phyloP scores from a whole-genome alignment of 2,329 filamentous ascomycete genomes.

The Shiraia bambusicola region DNA sequence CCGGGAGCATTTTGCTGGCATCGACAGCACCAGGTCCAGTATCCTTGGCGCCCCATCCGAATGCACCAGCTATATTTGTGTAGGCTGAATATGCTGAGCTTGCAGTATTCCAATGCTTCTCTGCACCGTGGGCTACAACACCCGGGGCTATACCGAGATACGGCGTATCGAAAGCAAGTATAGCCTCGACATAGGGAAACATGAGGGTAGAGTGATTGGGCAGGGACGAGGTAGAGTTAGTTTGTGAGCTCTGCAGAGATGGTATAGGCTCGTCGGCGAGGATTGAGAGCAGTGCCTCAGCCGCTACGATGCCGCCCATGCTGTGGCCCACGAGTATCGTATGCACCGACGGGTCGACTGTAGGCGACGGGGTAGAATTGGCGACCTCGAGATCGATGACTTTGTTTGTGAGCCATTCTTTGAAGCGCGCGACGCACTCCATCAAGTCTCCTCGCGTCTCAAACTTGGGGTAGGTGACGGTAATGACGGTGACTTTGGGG shows the following conservation, averaged over 20 bases:
- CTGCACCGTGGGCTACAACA: constrained; percentile 82
- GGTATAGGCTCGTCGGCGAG: constrained; percentile 55
- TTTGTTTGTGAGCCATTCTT: constrained; percentile 83
- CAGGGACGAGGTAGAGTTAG: constrained; percentile 34
- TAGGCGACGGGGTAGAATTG: constrained; percentile 76
- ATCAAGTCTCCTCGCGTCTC: constrained; percentile 78
- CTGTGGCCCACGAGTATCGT: constrained; percentile 83
- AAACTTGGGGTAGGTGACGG: constrained; percentile 75
- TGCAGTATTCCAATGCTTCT: constrained; percentile 79
- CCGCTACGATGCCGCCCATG: constrained; percentile 88
- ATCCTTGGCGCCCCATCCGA: constrained; percentile 59
- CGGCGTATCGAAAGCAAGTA: constrained; percentile 92
- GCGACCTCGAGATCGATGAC: constrained; percentile 93
- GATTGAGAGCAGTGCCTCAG: constrained; percentile 79
- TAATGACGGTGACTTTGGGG: constrained; percentile 67
- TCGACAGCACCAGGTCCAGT: constrained; percentile 27
- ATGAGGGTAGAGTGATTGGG: constrained; percentile 65
- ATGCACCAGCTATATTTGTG: constrained; percentile 62
- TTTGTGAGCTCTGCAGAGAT: constrained; percentile 39
- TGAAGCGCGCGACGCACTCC: constrained; percentile 70
- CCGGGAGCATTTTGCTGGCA: constrained; percentile 39
- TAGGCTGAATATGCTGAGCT: constrained; percentile 67
- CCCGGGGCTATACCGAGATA: constrained; percentile 80
- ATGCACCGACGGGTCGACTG: constrained; percentile 80
- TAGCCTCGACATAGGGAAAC: constrained; percentile 89